Conservation (phyloP, 257 asterid species). For the Primulina huaijiensis region DNA sequence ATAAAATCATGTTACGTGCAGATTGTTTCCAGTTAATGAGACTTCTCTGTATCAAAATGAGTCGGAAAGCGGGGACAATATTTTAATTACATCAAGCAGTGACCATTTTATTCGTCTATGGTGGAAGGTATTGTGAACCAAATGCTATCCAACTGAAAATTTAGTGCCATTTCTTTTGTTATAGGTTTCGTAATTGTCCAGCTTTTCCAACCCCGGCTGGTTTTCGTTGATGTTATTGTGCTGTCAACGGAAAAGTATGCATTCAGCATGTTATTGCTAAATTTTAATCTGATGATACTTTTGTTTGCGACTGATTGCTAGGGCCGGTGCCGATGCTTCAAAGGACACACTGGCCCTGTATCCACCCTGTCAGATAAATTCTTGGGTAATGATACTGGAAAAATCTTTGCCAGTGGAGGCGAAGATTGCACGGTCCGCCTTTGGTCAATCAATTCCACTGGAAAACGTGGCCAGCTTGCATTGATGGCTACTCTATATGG, state of each 20-base stretch:
- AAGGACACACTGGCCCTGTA: conserved; percentile 69
- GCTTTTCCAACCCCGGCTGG: conserved; percentile 1
- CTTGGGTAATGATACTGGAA: conserved; percentile 50
- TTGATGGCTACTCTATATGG: conserved; percentile 74
- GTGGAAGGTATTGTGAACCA: conserved; percentile 53
- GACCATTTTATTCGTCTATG: conserved; percentile 76
- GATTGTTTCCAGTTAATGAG: conserved; percentile 53
- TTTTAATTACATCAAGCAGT: conserved; percentile 70
- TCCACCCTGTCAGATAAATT: conserved; percentile 67
- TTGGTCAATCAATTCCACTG: conserved; percentile 69
- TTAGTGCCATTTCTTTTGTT: neutral
- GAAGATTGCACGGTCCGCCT: conserved; percentile 81
- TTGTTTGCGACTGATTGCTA: conserved; percentile 25
- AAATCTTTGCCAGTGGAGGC: conserved; percentile 80
- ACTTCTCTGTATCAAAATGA: conserved; percentile 31
- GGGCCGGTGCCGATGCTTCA: conserved; percentile 72
- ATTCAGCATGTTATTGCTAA: neutral
- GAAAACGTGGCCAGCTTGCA: conserved; percentile 67
- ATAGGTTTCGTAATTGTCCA: neutral
- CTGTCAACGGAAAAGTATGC: conserved; percentile 4
- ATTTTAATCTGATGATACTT: neutral
- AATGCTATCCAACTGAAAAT: conserved; percentile 2
- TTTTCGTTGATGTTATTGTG: neutral
- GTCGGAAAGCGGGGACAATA: conserved; percentile 38
- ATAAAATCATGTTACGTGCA: conserved; percentile 32